Conservation (phyloP, 2,329 filamentous ascomycete species). For the Ophiostoma sp. region DNA sequence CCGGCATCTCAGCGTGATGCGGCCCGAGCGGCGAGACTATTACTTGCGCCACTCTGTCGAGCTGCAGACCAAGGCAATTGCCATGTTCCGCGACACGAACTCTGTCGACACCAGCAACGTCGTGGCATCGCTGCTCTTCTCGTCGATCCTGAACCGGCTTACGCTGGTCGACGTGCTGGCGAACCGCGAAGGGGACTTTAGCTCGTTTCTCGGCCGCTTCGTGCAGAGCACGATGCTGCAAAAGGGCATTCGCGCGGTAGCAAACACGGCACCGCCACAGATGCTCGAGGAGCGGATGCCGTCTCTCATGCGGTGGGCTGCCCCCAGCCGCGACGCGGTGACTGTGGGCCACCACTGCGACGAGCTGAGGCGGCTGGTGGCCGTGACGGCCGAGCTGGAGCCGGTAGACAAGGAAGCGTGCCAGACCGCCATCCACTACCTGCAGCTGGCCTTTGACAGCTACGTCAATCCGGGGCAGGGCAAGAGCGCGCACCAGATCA, state of each 20-base stretch:
- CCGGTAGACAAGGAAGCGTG: constrained; percentile 28
- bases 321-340: constrained; percentile 6
- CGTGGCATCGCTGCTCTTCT: constrained; percentile 42
- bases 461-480: constrained; percentile 19
- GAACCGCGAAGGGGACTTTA: constrained; percentile 38
- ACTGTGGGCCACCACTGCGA: constrained; percentile 31
- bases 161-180: constrained; percentile 45
- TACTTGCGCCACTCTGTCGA: constrained; percentile 40
- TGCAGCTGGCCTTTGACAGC: constrained; percentile 34
- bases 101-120: constrained; percentile 23
- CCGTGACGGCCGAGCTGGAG: constrained; percentile 21
- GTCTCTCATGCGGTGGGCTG: constrained; percentile 32
- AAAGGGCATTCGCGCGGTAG: constrained; percentile 40
- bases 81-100: constrained; percentile 35
- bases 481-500: constrained; percentile 28
- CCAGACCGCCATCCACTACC: constrained; percentile 28
- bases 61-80: constrained; percentile 42
- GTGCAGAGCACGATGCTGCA: constrained; percentile 41
- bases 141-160: constrained; percentile 42
- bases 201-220: constrained; percentile 39
- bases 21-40: constrained; percentile 26
- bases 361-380: constrained; percentile 28
- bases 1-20: constrained; percentile 35
- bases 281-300: constrained; percentile 37
- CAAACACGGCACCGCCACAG: constrained; percentile 34